phyloP scores from a whole-genome alignment of 139 green algal genomes.

The Chlorella sp. region DNA sequence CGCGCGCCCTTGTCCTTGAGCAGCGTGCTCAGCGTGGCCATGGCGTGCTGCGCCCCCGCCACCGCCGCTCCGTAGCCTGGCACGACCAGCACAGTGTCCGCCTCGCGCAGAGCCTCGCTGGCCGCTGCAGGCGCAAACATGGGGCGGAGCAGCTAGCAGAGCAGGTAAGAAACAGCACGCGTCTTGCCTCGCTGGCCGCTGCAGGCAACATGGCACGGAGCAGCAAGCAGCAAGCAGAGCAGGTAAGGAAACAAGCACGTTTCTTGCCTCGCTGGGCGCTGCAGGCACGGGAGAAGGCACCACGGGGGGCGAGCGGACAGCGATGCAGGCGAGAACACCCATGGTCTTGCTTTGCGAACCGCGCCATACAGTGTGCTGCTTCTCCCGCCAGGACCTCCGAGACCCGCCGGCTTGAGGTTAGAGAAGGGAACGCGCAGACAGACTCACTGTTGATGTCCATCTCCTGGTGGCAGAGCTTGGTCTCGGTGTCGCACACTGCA shows the following conservation, averaged over 20 bases:
- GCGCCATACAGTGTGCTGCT: background rate
- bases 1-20: constrained; percentile 41
- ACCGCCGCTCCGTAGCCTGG: constrained; percentile 87
- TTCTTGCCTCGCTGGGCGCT: constrained; percentile 25
- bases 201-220: background rate
- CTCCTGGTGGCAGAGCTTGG: constrained; percentile 44
- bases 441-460: constrained; percentile 24
- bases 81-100: constrained; percentile 73
- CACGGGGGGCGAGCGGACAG: background rate
- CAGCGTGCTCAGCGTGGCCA: constrained; percentile 59
- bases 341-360: background rate
- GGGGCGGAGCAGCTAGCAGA: background rate
- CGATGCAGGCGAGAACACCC: background rate
- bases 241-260: constrained; percentile 85
- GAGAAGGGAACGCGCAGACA: background rate
- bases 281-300: constrained; percentile 5
- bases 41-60: constrained; percentile 63
- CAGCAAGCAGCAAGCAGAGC: no score
- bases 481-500: constrained; percentile 8
- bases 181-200: background rate
- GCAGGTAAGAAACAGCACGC: background rate
- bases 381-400: no score
- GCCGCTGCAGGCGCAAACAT: background rate
- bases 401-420: no score
- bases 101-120: constrained; percentile 21